Evolutionary conservation across 1,284 basidiomycete species (phyloP).

Genomic region (Cutaneotrichosporon arboriforme): DNA sequence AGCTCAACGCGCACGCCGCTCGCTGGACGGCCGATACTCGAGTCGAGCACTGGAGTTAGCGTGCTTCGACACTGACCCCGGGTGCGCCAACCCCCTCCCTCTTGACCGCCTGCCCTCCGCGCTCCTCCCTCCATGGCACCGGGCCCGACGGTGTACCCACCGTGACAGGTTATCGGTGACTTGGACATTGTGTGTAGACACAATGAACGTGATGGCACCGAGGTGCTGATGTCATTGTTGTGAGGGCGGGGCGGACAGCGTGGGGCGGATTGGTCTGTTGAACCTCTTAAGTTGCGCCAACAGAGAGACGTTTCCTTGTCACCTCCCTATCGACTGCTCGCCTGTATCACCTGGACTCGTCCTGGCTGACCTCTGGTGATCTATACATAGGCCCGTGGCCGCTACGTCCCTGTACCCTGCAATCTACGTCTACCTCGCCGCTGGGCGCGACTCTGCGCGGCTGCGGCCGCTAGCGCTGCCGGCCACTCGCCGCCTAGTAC

Average conservation of each 20-base stretch:
- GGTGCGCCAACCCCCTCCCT: too few relatives aligned
- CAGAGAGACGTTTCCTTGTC: too few relatives aligned
- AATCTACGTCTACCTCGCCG: background rate
- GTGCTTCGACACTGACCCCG: too few relatives aligned
- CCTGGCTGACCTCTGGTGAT: background rate
- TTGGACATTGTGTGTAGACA: conserved; percentile 40
- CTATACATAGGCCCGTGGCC: background rate
- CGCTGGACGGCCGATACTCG: conserved; percentile 74
- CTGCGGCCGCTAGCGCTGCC: background rate
- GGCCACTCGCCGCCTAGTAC: conserved; percentile 21
- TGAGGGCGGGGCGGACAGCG: too few relatives aligned
- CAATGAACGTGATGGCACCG: too few relatives aligned
- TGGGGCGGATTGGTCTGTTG: too few relatives aligned
- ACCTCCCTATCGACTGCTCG: too few relatives aligned
- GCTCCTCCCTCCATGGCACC: too few relatives aligned
- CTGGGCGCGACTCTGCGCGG: background rate
- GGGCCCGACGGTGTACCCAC: conserved; percentile 48
- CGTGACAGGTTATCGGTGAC: conserved; percentile 85
- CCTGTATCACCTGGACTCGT: too few relatives aligned
- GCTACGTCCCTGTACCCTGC: background rate
- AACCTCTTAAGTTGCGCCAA: too few relatives aligned
- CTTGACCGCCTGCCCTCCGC: too few relatives aligned
- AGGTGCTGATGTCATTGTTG: too few relatives aligned
- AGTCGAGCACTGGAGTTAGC: conserved; percentile 66
- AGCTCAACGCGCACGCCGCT: conserved; percentile 9